Percentiles rank a stretch among this genome's conserved stretches.
Evolutionary conservation across 2,329 filamentous ascomycete species (phyloP).

Genomic region (Apiospora arundinis): DNA sequence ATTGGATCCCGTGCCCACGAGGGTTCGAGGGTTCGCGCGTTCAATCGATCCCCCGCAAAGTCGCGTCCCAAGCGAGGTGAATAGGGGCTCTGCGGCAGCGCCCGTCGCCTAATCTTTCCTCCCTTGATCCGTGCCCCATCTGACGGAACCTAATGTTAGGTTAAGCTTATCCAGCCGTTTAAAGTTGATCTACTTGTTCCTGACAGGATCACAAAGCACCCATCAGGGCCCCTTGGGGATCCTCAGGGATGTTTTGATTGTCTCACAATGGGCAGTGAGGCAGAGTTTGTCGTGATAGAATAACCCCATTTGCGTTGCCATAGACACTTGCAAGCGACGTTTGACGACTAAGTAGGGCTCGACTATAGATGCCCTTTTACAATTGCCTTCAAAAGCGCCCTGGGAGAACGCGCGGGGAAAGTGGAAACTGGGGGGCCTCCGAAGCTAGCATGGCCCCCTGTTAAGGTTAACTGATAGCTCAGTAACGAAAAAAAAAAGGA

Average conservation of each 20-base stretch:
- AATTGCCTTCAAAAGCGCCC: background rate
- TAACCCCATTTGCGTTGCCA: background rate
- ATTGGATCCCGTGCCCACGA: background rate
- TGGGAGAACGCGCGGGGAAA: background rate
- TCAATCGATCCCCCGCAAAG: background rate
- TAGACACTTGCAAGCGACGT: too few relatives aligned
- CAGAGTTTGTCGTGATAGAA: too few relatives aligned
- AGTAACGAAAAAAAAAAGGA: too few relatives aligned
- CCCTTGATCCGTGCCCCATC: background rate
- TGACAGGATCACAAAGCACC: too few relatives aligned
- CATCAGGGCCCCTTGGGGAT: too few relatives aligned
- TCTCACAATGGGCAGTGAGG: too few relatives aligned
- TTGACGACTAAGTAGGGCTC: too few relatives aligned
- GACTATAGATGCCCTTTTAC: too few relatives aligned
- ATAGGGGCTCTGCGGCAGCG: conserved; percentile 1
- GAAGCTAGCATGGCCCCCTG: background rate
- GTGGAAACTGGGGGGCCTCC: background rate
- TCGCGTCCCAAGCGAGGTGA: background rate
- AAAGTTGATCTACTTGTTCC: background rate
- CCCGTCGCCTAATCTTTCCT: background rate
- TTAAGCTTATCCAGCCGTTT: background rate
- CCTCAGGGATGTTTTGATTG: too few relatives aligned
- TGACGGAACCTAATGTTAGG: background rate
- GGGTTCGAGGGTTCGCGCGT: background rate
- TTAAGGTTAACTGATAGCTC: background rate